phyloP scores from a whole-genome alignment of 2,329 filamentous ascomycete genomes.

The Fusarium marasasianum region DNA sequence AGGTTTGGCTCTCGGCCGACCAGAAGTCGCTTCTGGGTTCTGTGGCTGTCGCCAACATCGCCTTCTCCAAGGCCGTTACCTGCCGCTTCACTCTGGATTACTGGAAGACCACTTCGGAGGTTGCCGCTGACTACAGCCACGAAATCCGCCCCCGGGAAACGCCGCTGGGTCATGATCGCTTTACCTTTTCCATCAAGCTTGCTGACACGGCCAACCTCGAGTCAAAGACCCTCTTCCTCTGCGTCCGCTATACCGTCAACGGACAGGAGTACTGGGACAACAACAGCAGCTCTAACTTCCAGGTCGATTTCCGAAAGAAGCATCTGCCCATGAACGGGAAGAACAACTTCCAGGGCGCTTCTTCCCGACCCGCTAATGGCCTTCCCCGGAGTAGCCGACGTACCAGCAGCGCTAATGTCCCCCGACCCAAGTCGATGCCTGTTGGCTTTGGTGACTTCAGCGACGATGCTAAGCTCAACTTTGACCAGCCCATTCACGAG shows the following conservation, averaged over 20 bases:
- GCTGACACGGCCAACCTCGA: conserved; percentile 92
- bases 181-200: conserved; percentile 93
- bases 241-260: conserved; percentile 85
- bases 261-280: conserved; percentile 96
- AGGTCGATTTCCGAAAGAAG: conserved; percentile 91
- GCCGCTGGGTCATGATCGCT: conserved; percentile 80
- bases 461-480: conserved; percentile 65
- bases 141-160: conserved; percentile 76
- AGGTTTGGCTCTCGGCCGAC: conserved; percentile 86
- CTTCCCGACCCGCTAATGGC: conserved; percentile 60
- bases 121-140: conserved; percentile 85
- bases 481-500: conserved; percentile 68
- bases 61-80: conserved; percentile 89
- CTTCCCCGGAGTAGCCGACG: conserved; percentile 75
- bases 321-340: conserved; percentile 69
- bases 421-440: conserved; percentile 64
- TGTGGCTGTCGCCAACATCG: conserved; percentile 85
- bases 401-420: conserved; percentile 50
- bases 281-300: conserved; percentile 87
- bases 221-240: conserved; percentile 91
- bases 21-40: conserved; percentile 87
- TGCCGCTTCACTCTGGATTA: conserved; percentile 96
- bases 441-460: conserved; percentile 77
- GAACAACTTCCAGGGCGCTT: conserved; percentile 60
- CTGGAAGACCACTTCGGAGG: conserved; percentile 98